phyloP scores from a whole-genome alignment of 1,139 yeast genomes.

The Hanseniaspora sp. region DNA sequence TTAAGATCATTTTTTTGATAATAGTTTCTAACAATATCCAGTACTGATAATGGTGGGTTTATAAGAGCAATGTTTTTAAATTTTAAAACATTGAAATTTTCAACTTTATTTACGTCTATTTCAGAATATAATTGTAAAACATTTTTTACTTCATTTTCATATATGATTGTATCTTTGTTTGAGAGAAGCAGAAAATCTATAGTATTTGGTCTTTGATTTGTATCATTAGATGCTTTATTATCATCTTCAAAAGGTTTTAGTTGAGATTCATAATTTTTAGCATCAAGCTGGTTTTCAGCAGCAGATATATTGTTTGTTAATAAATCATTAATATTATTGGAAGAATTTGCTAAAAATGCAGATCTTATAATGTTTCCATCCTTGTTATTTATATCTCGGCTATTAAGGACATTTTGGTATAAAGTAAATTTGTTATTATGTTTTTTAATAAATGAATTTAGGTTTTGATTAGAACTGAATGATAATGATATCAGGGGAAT shows the following conservation, averaged over 20 bases:
- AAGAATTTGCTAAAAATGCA: not conserved
- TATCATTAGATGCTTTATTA: not conserved
- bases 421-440: not conserved
- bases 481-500: not conserved
- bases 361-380: not conserved
- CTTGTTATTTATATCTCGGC: not conserved
- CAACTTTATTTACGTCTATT: not conserved
- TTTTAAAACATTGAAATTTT: not conserved
- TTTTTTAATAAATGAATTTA: slow-evolving; percentile 1
- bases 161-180: not conserved
- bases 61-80: slow-evolving; percentile 3
- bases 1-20: not conserved
- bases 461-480: not conserved
- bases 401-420: not conserved
- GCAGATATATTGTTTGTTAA: not conserved
- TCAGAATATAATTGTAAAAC: not conserved
- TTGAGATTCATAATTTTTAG: not conserved
- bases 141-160: not conserved
- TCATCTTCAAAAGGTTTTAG: not conserved
- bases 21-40: not conserved
- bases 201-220: not conserved
- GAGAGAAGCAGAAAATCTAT: not conserved
- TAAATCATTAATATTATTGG: not conserved
- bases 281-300: not conserved
- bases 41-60: slow-evolving; percentile 2